These are phyloP conservation scores for Cicer chorassanicum DNA, from an alignment of 306 rosid genomes.

Conservation along the genomic window DNA sequence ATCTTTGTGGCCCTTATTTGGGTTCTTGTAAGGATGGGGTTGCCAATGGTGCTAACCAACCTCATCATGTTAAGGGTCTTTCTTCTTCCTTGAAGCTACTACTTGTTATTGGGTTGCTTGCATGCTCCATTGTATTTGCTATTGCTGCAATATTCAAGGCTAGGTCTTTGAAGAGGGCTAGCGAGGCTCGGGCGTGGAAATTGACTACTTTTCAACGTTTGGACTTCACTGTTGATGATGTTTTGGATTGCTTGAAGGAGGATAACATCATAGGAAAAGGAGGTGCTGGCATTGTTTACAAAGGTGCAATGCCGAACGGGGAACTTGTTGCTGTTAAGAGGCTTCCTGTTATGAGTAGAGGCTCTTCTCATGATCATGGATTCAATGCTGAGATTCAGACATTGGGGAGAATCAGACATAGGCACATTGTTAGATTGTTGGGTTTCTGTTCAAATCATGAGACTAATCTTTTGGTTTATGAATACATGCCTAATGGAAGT, in stretches of 20 bases:
- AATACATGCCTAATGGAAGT: slow-evolving; percentile 98
- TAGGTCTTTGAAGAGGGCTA: slow-evolving; percentile 80
- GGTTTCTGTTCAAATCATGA: slow-evolving; percentile 97
- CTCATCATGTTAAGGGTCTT: slow-evolving; percentile 71
- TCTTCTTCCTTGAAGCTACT: slow-evolving; percentile 80
- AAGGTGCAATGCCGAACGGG: slow-evolving; percentile 78
- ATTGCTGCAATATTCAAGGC: slow-evolving; percentile 84
- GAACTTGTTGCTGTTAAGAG: slow-evolving; percentile 90
- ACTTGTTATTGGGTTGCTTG: slow-evolving; percentile 77
- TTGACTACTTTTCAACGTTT: slow-evolving; percentile 89
- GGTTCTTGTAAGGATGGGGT: slow-evolving; percentile 86
- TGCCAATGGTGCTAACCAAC: slow-evolving; percentile 54
- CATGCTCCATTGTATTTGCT: slow-evolving; percentile 78
- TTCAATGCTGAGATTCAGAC: slow-evolving; percentile 98
- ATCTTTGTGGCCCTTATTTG: slow-evolving; percentile 90
- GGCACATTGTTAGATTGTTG: slow-evolving; percentile 87
- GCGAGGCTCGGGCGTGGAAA: slow-evolving; percentile 87
- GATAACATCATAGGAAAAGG: slow-evolving; percentile 97
- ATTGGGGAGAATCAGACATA: slow-evolving; percentile 84
- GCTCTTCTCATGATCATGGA: slow-evolving; percentile 96
- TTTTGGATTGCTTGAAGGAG: slow-evolving; percentile 83
- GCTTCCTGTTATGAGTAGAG: slow-evolving; percentile 86
- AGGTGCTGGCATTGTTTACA: slow-evolving; percentile 98
- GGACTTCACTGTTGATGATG: slow-evolving; percentile 91
- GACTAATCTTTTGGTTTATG: slow-evolving; percentile 91